Base-by-base conservation (phyloP, 2,329 filamentous ascomycete genomes). In the Penicillium verrucosum region DNA sequence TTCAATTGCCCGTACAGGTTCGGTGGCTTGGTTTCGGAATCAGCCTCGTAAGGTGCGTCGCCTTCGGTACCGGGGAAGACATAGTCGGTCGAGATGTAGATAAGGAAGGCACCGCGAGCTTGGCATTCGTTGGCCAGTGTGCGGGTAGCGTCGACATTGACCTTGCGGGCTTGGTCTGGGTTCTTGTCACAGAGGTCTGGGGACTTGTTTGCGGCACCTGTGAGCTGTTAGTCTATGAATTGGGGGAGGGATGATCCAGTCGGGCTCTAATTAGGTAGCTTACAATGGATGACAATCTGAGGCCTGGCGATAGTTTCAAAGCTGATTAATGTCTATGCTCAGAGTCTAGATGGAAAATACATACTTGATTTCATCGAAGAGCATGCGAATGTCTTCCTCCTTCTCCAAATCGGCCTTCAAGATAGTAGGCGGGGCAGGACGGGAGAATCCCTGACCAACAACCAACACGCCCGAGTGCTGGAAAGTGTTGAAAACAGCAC, bases 181-280 rank as follows among this genome's bases (percentile, higher is more conserved):
- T 96, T 85, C 62, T 84, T 82, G 66, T 92, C 88, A 68, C 92
- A 93, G 70, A 89, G 88, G 74, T 96, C 92, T 2, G 92, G 92
- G 68, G 88, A 95, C 60, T 90, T 86, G 73, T 96, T 92, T 44
- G 92, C 92, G 40, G 92, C 92, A 70, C 89, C 89, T 92, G 49
- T 37, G 42, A 46, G 38, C 27, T 29, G 58, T 65, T 47, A 66
- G 58, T 51, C 49, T 38, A 21, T 37, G 29, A 47, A 40, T n/a
- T 36, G n/a, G n/a, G 43, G 21, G 40, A 3, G 21, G 41, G 23
- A n/a, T n/a, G 38, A 14, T 2, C 12, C 29, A n/a, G 36, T 25
- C 18, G 45, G 45, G 12, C 5, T 36, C 5, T 36, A 32, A 18
- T 36, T 50, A n/a, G n/a, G n/a, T n/a, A 34, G 66, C 85, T 72